These are phyloP conservation scores for Cyphellophora europaea DNA, from an alignment of 2,329 filamentous ascomycete genomes.

Conservation along the genomic window DNA sequence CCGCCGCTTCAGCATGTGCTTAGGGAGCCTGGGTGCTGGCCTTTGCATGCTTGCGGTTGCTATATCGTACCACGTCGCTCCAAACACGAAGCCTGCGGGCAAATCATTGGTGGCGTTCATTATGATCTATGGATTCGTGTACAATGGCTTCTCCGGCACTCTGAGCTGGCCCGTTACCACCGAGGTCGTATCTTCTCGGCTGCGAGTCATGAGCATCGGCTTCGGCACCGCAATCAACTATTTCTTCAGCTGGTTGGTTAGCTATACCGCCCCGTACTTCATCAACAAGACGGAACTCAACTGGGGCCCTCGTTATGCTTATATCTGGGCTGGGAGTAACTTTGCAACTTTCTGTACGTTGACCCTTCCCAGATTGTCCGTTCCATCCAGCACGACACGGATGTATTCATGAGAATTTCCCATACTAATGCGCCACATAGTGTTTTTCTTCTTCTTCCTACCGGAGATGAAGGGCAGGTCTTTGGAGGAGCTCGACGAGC, in stretches of 20 bases:
- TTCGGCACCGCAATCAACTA: constrained; percentile 33
- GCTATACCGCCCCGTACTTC: constrained; percentile 50
- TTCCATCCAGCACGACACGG: too few relatives aligned
- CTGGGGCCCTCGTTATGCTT: constrained; percentile 44
- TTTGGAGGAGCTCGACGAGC: constrained; percentile 22
- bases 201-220: constrained; percentile 29
- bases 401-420: too few relatives aligned
- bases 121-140: constrained; percentile 26
- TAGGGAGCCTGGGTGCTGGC: constrained; percentile 25
- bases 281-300: constrained; percentile 45
- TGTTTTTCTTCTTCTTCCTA: constrained; percentile 14
- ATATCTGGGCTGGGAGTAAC: constrained; percentile 36
- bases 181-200: constrained; percentile 29
- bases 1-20: constrained; percentile 13
- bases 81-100: constrained; percentile 23
- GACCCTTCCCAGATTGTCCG: too few relatives aligned
- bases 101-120: constrained; percentile 31
- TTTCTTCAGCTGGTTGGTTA: constrained; percentile 46
- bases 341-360: constrained; percentile 28
- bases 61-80: constrained; percentile 27
- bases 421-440: too few relatives aligned
- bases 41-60: constrained; percentile 29
- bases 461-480: constrained; percentile 20
- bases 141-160: constrained; percentile 28
- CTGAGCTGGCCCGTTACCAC: constrained; percentile 30